A percentile compares a stretch with the other conserved stretches of the same genome.
These are phyloP conservation scores for Cucumis hystrix DNA, from an alignment of 306 rosid genomes.

Conservation along the genomic window DNA sequence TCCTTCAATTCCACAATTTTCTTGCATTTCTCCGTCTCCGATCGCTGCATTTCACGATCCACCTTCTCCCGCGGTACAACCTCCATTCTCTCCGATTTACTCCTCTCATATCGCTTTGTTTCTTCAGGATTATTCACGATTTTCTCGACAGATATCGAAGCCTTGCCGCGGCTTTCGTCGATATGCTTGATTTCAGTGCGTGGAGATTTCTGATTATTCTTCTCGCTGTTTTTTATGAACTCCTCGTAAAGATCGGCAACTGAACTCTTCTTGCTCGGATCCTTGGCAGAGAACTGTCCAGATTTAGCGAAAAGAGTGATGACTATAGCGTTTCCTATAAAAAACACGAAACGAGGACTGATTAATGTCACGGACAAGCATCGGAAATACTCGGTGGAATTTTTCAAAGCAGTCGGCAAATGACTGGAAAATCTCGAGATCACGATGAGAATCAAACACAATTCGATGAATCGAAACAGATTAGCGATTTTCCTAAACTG, in stretches of 20 bases:
- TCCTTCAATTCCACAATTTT: conserved; percentile 3
- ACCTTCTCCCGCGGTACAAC: conserved; percentile 14
- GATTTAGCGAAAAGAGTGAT: conserved; percentile 58
- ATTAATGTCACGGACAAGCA: conserved; percentile 29
- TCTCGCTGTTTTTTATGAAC: conserved; percentile 24
- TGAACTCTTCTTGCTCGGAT: conserved; percentile 7
- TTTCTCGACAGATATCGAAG: not conserved
- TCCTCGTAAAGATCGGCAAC: conserved; percentile 39
- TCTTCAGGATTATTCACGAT: not conserved
- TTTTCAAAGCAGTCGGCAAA: conserved; percentile 43
- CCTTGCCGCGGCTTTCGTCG: not conserved
- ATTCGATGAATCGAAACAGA: conserved; percentile 42
- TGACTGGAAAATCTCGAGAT: conserved; percentile 42
- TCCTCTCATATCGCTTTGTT: conserved; percentile 31
- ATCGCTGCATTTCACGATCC: conserved; percentile 17
- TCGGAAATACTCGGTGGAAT: conserved; percentile 39
- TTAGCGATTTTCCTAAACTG: conserved; percentile 36
- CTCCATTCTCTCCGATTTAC: conserved; percentile 25
- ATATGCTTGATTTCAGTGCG: conserved; percentile 2
- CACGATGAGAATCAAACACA: conserved; percentile 36
- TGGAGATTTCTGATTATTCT: conserved; percentile 12
- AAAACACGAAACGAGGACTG: conserved; percentile 54
- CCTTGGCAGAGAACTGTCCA: conserved; percentile 30
- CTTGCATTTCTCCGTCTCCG: conserved; percentile 39
- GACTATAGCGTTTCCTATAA: conserved; percentile 59